phyloP scores from a whole-genome alignment of 768 basidiomycete genomes.

The Pisolithus microcarpus region DNA sequence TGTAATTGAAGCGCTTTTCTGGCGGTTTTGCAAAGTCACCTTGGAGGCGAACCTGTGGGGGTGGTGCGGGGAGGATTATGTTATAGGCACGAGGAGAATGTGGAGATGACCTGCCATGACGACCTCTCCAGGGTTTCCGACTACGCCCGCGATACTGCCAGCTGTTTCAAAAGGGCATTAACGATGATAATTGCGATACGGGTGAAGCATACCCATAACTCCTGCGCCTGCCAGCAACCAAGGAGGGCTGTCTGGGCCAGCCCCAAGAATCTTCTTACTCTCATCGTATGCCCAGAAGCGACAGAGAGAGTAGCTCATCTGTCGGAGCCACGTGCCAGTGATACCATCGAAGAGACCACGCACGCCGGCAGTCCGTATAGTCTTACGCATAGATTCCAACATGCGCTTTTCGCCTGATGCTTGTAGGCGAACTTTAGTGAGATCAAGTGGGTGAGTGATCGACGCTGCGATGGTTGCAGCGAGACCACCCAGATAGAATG shows the following conservation, averaged over 20 bases:
- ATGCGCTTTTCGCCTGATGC: constrained; percentile 90
- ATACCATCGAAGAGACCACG: constrained; percentile 80
- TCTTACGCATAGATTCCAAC: constrained; percentile 78
- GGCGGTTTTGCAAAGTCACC: constrained; percentile 86
- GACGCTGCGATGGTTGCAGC: constrained; percentile 87
- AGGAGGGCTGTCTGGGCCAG: constrained; percentile 57
- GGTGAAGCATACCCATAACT: constrained; percentile 63
- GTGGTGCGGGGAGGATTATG: not conserved
- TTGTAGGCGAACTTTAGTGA: constrained; percentile 88
- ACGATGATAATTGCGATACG: not conserved
- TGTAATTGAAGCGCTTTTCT: constrained; percentile 86
- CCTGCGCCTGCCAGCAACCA: constrained; percentile 80
- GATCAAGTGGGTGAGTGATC: constrained; percentile 80
- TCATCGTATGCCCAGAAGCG: constrained; percentile 94
- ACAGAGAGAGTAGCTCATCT: constrained; percentile 89
- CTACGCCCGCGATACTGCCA: constrained; percentile 75
- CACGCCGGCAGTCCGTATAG: constrained; percentile 67
- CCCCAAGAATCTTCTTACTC: constrained; percentile 77
- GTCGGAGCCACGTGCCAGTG: constrained; percentile 81
- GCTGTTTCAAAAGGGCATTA: constrained; percentile 37
- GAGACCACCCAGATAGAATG: constrained; percentile 82
- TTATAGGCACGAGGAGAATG: constrained; percentile 3
- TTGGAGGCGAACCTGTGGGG: constrained; percentile 63
- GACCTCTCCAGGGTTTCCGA: constrained; percentile 87
- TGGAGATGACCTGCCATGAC: constrained; percentile 46